Percentiles rank a stretch among this genome's conserved stretches.
Evolutionary conservation across 805 yeast species (phyloP).

Genomic region (Kuraishia capsulata): DNA sequence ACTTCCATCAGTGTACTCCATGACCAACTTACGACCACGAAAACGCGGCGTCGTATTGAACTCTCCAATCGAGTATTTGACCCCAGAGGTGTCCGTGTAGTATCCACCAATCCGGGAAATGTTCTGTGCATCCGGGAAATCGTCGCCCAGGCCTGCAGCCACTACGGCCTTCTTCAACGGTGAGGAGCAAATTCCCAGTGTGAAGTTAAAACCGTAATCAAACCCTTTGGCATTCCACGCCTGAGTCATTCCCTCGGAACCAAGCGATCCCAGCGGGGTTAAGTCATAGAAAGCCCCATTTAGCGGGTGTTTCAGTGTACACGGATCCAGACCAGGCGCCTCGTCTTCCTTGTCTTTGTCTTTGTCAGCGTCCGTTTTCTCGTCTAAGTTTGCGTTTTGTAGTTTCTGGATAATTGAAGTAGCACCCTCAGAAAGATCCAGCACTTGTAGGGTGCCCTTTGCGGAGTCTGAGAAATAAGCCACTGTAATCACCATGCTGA

Average conservation of each 20-base stretch:
- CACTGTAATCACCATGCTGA: not conserved
- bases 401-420: not conserved
- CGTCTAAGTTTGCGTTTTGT: not conserved
- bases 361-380: not conserved
- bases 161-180: constrained; percentile 24
- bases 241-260: constrained; percentile 19
- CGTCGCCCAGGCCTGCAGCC: constrained; percentile 11
- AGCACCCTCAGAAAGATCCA: not conserved
- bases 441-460: not conserved
- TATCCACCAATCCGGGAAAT: constrained; percentile 46
- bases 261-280: constrained; percentile 24
- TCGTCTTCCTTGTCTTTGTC: constrained; percentile 6
- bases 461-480: not conserved
- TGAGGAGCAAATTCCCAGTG: constrained; percentile 63
- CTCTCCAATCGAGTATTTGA: constrained; percentile 51
- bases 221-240: constrained; percentile 67
- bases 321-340: constrained; percentile 19
- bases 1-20: constrained; percentile 66
- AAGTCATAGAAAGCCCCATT: constrained; percentile 39
- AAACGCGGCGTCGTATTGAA: constrained; percentile 52
- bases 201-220: constrained; percentile 65
- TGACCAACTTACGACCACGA: constrained; percentile 60
- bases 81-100: constrained; percentile 36
- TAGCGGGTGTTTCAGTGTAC: constrained; percentile 32
- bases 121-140: constrained; percentile 24